Evolutionary conservation across 2,329 filamentous ascomycete genomes (phyloP), one percentile per base, ranked within the genome.

Genomic region (Huntiella savannae): DNA sequence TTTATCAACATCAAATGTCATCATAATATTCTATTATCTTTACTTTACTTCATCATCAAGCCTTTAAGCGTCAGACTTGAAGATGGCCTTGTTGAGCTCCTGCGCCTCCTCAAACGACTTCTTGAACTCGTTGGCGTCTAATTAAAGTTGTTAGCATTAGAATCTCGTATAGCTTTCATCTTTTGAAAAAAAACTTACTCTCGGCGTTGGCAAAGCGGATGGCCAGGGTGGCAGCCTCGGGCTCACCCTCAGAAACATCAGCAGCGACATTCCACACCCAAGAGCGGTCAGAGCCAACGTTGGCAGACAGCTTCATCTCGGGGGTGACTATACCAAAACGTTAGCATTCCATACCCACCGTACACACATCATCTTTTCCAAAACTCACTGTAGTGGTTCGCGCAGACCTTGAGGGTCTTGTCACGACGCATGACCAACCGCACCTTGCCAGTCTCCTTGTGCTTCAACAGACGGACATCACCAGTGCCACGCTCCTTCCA

Each of bases 321-420:
- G 88, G 88, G 51, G 93, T 85, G 59, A 98, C 87, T 93, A 34
- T 22, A 19, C 12, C 22, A 28, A n/a, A n/a, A 12, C 19, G 16
- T 41, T 41, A 41, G 22, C 22, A 19, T 13, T 33, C n/a, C 10
- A 22, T 17, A 17, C 11, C 16, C 10, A 12, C 22, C 11, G 10
- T 6, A 11, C 15, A 22, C 38, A 12, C 22, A 3, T 15, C 16
- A 11, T 12, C 6, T 15, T 7, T 17, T 11, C 16, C 11, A 39
- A 13, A 19, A 69, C 82, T 59, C 79, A 94, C 87, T 80, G 68
- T 98, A 98, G 75, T 98, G 91, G 73, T 98, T 98, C 62, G 91
- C 91, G 79, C 91, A 98, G 67, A 98, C 91, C 76, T 98, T 98
- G 69, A 96, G 78, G 51, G 91, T 98, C 84, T 96, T 96, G 73